Base-by-base conservation (phyloP, 1,284 basidiomycete species). In the Apiotrichum gamsii region DNA sequence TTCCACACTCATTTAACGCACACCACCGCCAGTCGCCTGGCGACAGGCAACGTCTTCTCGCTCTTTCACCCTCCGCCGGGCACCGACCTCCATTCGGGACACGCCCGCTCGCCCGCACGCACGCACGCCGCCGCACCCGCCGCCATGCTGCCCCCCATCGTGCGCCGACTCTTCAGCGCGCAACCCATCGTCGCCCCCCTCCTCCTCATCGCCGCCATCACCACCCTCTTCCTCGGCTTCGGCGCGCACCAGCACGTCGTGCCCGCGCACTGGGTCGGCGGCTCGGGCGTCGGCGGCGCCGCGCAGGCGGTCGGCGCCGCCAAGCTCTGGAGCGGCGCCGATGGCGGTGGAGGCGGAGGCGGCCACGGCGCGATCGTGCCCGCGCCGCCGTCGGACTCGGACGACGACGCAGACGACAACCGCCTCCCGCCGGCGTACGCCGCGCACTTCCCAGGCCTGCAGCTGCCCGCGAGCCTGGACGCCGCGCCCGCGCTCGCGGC, bases 351-450 rank as follows among this genome's bases (percentile, higher is more conserved):
- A 28, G 10, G 19, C 19, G 9, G 15, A n/a, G 5, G 38, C 24
- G 16, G 20, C n/a, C n/a, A 1, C 20, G 11, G n/a, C 28, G 18
- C 21, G n/a, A 25, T 21, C 18, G 29, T 36, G 11, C 9, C 37
- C 11, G 35, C 43, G 21, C 43, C 36, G 11, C 15, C 20, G 6
- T 36, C 24, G 11, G 37, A 39, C 30, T 29, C 8, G 14, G 31
- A 41, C 24, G 43, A 32, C n/a, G 37, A 39, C 30, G 39, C 8
- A 9, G 31, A 41, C 24, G 42, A 58, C 39, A 41, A 41, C 10
- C 42, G 39, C 14, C 43, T 62, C 6, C 58, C 60, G 0, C 13
- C 36, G 5, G 33, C 39, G 8, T 64, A 60, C 42, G 37, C 36
- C 14, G 28, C 36, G 16, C 30, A 47, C 16, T 51, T 62, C 34